Evolutionary conservation across 805 yeast genomes (phyloP), one percentile per base, ranked within the genome.

Genomic region (Yamadazyma nakazawae): DNA sequence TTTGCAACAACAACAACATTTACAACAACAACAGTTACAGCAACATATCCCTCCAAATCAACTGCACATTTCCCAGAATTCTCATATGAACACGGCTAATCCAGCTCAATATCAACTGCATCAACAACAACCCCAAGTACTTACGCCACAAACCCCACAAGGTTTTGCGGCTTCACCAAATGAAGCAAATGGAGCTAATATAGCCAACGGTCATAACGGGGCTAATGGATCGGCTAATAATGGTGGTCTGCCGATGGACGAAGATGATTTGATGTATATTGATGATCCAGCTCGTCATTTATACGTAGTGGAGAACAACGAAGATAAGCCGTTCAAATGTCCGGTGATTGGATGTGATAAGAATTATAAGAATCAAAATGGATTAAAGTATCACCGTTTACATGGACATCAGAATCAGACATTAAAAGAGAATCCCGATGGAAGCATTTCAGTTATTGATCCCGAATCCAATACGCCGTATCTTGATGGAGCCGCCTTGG

Each of bases 311-410:
- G 97, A 91, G 67, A 84, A 82, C 52, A 91, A 88, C 48, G 97
- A 91, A 56, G 87, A 89, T 63, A 84, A 94, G 66, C 99, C 99
- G 26, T 94, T 85, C 72, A 90, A 86, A 64, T 94, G 99, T 71
- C 99, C 98, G 0, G 99, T 94, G 37, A 87, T 90, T 60, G 99
- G 99, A 7, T 94, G 99, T 68, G 97, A 91, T 58, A 94, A 94
- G 74, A 91, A 92, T 25, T 94, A 94, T 67, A 94, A 94, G 72
- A 94, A 94, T 67, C 99, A 94, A 70, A 94, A 94, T 62, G 99
- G 99, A 14, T 76, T 94, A 61, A 94, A 94, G 66, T 94, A 94
- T 67, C 99, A 94, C 68, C 79, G 96, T 54, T 72, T 86, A 48
- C 99, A 92, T 65, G 99, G 99, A 35, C 99, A 92, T 68, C 97